These are phyloP conservation scores for Microsporum audouinii DNA, from an alignment of 2,329 filamentous ascomycete genomes.

Conservation along the genomic window DNA sequence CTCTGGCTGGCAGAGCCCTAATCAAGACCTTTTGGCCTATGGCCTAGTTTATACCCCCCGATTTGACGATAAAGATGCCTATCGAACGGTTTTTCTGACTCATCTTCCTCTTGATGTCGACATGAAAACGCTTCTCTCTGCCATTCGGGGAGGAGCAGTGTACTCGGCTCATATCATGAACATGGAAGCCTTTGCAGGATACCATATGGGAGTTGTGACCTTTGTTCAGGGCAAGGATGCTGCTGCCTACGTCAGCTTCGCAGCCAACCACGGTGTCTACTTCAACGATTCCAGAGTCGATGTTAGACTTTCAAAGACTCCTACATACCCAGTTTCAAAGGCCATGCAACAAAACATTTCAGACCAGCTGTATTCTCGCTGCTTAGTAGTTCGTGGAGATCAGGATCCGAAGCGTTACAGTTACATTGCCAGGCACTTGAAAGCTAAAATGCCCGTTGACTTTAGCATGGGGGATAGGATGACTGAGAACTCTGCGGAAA, in stretches of 20 bases:
- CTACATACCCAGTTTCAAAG: slow-evolving; percentile 23
- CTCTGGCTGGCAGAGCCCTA: not conserved
- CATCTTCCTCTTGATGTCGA: slow-evolving; percentile 18
- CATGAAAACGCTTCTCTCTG: slow-evolving; percentile 19
- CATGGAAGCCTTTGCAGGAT: slow-evolving; percentile 21
- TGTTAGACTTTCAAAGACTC: slow-evolving; percentile 20
- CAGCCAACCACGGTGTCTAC: slow-evolving; percentile 13
- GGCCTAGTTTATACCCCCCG: slow-evolving; percentile 24
- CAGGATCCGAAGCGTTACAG: slow-evolving; percentile 9
- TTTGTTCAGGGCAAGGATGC: slow-evolving; percentile 22
- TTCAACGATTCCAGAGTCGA: slow-evolving; percentile 16
- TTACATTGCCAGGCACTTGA: slow-evolving; percentile 8
- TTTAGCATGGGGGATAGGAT: slow-evolving; percentile 14
- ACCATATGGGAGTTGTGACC: slow-evolving; percentile 22
- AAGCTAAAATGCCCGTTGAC: slow-evolving; percentile 8
- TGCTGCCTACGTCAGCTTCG: slow-evolving; percentile 15
- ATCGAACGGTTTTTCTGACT: slow-evolving; percentile 23
- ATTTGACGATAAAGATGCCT: slow-evolving; percentile 16
- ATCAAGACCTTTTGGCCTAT: slow-evolving; percentile 14
- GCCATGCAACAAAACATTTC: slow-evolving; percentile 17
- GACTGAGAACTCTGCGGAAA: slow-evolving; percentile 11
- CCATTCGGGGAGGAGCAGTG: slow-evolving; percentile 19
- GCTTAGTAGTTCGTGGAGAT: slow-evolving; percentile 16
- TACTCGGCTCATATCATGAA: slow-evolving; percentile 23
- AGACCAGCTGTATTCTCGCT: slow-evolving; percentile 19